Conservation (phyloP, 768 basidiomycete species). For the Lactarius deliciosus region DNA sequence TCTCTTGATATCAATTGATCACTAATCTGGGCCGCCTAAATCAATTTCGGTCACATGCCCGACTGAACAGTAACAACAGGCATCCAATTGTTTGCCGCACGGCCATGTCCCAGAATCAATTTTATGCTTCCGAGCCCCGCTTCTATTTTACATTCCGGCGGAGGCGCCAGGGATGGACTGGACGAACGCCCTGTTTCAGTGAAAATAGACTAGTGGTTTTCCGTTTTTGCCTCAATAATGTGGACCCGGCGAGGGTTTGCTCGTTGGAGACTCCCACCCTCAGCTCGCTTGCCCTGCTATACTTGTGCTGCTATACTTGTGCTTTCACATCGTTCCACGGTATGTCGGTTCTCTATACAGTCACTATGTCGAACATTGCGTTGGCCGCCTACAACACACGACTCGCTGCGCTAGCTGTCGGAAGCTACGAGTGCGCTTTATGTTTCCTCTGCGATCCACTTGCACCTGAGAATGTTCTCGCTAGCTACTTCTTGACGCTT, state of each 20-base stretch:
- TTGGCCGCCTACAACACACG: slow-evolving; percentile 7
- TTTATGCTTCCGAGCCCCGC: no score
- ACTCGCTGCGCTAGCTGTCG: slow-evolving; percentile 12
- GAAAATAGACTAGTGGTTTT: neutral
- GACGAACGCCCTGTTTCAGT: neutral
- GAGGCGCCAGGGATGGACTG: neutral
- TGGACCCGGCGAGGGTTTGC: neutral
- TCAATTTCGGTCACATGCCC: no score
- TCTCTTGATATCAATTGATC: no score
- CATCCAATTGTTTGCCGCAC: no score
- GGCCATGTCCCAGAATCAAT: no score
- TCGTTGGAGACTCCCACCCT: neutral
- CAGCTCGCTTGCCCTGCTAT: no score
- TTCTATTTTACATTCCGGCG: no score
- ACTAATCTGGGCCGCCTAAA: no score
- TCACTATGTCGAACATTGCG: neutral
- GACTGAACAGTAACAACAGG: no score
- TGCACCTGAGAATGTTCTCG: neutral
- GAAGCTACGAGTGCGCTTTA: slow-evolving; percentile 14
- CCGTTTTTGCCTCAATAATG: neutral
- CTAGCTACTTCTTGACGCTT: slow-evolving; percentile 24
- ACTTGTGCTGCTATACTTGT: no score
- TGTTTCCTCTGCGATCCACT: neutral
- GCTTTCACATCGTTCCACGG: neutral
- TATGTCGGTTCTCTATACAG: neutral